Percentiles rank a stretch among this genome's conserved stretches.
Evolutionary conservation across 345 rosid species (phyloP).

Genomic region (Pugionium dolabratum): DNA sequence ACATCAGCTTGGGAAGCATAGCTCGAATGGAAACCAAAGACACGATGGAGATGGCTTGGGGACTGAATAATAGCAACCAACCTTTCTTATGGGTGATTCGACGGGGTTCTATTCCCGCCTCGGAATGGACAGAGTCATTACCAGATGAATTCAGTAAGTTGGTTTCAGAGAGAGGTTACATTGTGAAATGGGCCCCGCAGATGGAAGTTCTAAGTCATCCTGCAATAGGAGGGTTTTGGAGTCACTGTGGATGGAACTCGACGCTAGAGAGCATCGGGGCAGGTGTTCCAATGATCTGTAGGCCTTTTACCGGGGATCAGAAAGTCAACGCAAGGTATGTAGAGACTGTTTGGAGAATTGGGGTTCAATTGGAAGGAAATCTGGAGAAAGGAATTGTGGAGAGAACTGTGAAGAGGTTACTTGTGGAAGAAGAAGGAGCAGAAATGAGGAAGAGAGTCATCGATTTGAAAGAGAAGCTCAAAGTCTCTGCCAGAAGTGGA

Average conservation of each 20-base stretch:
- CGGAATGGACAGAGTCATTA: slow-evolving; percentile 39
- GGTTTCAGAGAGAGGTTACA: slow-evolving; percentile 42
- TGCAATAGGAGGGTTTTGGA: slow-evolving; percentile 55
- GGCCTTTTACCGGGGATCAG: slow-evolving; percentile 47
- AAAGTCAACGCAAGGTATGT: slow-evolving; percentile 46
- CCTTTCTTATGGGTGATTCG: slow-evolving; percentile 57
- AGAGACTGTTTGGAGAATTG: slow-evolving; percentile 45
- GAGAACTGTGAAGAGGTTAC: slow-evolving; percentile 36
- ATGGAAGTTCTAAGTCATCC: slow-evolving; percentile 48
- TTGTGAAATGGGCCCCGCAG: slow-evolving; percentile 61
- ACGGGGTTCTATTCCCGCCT: slow-evolving; percentile 31
- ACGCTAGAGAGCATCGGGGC: slow-evolving; percentile 49
- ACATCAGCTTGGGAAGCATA: slow-evolving; percentile 67
- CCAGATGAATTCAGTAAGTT: slow-evolving; percentile 37
- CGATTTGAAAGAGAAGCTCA: slow-evolving; percentile 34
- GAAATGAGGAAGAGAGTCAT: slow-evolving; percentile 43
- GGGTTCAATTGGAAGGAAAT: slow-evolving; percentile 43
- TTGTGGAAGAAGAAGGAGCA: slow-evolving; percentile 40
- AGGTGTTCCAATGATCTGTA: slow-evolving; percentile 56
- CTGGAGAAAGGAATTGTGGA: slow-evolving; percentile 40
- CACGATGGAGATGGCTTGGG: slow-evolving; percentile 44
- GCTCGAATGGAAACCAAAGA: slow-evolving; percentile 37
- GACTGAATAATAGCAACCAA: slow-evolving; percentile 45
- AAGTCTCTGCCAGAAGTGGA: slow-evolving; percentile 20
- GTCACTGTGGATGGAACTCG: slow-evolving; percentile 60